Evolutionary conservation across 148 eudicot genomes (phyloP).

Genomic region (Beta vulgaris): DNA sequence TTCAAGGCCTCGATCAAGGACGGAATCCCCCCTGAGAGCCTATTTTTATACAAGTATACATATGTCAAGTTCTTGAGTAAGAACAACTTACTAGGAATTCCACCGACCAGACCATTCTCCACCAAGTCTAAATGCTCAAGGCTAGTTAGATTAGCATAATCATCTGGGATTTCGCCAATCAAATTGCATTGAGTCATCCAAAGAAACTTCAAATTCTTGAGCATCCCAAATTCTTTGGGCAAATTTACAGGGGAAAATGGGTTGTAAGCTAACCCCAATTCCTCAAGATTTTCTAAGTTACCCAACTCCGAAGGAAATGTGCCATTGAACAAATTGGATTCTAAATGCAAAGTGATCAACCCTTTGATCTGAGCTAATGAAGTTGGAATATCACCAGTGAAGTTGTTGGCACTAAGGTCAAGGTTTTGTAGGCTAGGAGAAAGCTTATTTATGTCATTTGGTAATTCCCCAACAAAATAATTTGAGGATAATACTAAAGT

Average conservation of each 20-base stretch:
- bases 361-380: constrained; percentile 45
- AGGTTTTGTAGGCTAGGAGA: constrained; percentile 36
- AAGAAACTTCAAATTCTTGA: constrained; percentile 33
- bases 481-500: constrained; percentile 49
- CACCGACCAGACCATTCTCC: constrained; percentile 42
- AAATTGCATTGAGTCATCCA: constrained; percentile 44
- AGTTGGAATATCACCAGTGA: constrained; percentile 62
- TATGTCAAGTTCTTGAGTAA: constrained; percentile 44
- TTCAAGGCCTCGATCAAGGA: constrained; percentile 32
- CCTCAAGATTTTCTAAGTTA: constrained; percentile 40
- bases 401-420: constrained; percentile 55
- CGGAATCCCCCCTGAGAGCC: constrained; percentile 61
- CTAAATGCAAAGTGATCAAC: constrained; percentile 32
- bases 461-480: constrained; percentile 55
- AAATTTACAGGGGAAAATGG: constrained; percentile 30
- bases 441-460: constrained; percentile 48
- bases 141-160: constrained; percentile 37
- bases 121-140: constrained; percentile 53
- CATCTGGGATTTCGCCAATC: constrained; percentile 57
- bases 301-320: constrained; percentile 57
- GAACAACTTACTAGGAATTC: constrained; percentile 61
- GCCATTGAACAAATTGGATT: constrained; percentile 53
- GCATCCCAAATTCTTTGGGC: constrained; percentile 47
- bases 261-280: constrained; percentile 34
- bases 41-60: constrained; percentile 44